Conservation (phyloP, 257 asterid species). For the Fraxinus quadrangulata region DNA sequence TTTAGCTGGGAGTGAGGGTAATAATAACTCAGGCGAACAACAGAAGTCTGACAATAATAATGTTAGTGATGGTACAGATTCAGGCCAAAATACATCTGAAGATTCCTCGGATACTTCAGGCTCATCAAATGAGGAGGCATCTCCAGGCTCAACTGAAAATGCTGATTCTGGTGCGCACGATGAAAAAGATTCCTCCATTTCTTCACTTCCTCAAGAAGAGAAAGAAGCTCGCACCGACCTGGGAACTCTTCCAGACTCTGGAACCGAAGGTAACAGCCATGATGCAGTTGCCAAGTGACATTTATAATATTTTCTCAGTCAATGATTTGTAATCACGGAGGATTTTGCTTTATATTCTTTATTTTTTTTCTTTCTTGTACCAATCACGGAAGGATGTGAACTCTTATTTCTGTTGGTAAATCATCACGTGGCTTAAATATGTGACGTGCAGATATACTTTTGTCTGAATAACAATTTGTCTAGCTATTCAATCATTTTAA, state of each 20-base stretch:
- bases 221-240: constrained; percentile 65
- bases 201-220: constrained; percentile 59
- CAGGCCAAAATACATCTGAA: constrained; percentile 36
- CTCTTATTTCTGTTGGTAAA: neutral
- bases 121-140: constrained; percentile 25
- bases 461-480: neutral
- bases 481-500: neutral
- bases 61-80: constrained; percentile 50
- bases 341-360: constrained; percentile 17
- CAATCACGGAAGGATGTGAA: neutral
- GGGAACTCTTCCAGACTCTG: constrained; percentile 67
- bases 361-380: neutral
- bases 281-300: constrained; percentile 61
- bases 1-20: constrained; percentile 20
- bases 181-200: constrained; percentile 39
- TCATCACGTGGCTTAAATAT: neutral
- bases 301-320: neutral
- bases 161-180: constrained; percentile 28
- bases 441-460: neutral
- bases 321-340: neutral
- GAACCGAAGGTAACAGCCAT: constrained; percentile 38
- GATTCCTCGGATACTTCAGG: constrained; percentile 31
- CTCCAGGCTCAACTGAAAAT: constrained; percentile 30
- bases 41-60: constrained; percentile 31
- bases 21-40: constrained; percentile 24